Base-by-base conservation (phyloP, 768 basidiomycete species). In the Suillus clintonianus region DNA sequence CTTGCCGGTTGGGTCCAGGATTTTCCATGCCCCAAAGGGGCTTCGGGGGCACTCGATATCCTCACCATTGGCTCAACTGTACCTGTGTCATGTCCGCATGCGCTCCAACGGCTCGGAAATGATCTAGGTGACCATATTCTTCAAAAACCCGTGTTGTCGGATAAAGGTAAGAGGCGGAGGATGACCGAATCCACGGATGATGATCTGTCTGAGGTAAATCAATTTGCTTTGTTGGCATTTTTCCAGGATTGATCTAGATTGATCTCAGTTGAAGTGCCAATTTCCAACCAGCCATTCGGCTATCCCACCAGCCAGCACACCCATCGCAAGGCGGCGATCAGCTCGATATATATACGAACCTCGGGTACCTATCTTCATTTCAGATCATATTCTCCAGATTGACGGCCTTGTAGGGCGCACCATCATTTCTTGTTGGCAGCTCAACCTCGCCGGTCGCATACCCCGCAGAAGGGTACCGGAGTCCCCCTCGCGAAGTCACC, bases 351-450 rank as follows among this genome's bases (percentile, higher is more conserved):
- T 77, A 62, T 77, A 76, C 48, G 47, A 65, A 8, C 68, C 75
- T 34, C 51, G 58, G 41, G 75, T 75, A 68, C 56, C 60, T 55
- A 27, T 34, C 22, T 37, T n/a, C 51, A 24, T n/a, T 14, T 22
- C 30, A 17, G 50, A 11, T 43, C 10, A 34, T 30, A 4, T 27
- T 24, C 22, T 4, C 55, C 48, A 5, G 43, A 19, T 61, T 73
- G 63, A 63, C 55, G 24, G 11, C n/a, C 17, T 41, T 56, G 68
- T 45, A 69, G 43, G 34, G 69, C 39, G 70, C 72, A 7, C 73
- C 75, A n/a, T 73, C 73, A 60, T 76, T 76, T 59, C 73, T 74
- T 7, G 73, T 60, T 27, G 76, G 75, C 7, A 68, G 71, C 48
- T 76, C 76, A 14, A 68, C 64, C 56, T 77, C 76, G 51, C 71